These are phyloP conservation scores for Collariella sp. DNA, from an alignment of 495 filamentous ascomycete genomes.

Conservation along the genomic window DNA sequence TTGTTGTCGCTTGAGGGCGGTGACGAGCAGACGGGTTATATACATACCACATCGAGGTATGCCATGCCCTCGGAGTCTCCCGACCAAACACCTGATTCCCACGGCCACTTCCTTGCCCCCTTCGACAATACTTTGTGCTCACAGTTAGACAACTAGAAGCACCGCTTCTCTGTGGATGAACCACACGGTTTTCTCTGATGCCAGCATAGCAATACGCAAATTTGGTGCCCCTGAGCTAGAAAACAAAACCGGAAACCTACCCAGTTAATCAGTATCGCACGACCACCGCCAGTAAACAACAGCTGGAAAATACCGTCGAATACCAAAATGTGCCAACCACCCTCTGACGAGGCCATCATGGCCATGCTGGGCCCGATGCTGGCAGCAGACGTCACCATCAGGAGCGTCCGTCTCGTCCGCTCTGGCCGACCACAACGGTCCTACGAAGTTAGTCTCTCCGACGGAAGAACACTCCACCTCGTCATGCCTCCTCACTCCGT, in stretches of 20 bases:
- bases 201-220: too few species aligned
- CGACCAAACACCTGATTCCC: neutral
- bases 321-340: conserved; percentile 33
- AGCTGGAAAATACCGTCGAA: too few species aligned
- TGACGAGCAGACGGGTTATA: neutral
- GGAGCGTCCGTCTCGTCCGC: conserved; percentile 20
- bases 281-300: too few species aligned
- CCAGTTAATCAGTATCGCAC: too few species aligned
- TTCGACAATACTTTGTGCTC: too few species aligned
- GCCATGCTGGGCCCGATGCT: conserved; percentile 25
- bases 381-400: conserved; percentile 22
- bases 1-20: neutral
- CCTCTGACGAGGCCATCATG: conserved; percentile 26
- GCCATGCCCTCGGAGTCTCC: neutral
- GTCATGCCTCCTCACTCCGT: conserved; percentile 28
- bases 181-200: too few species aligned
- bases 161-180: too few species aligned
- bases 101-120: neutral
- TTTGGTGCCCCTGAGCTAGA: too few species aligned
- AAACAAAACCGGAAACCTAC: too few species aligned
- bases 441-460: conserved; percentile 29
- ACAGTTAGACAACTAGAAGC: too few species aligned
- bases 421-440: conserved; percentile 27
- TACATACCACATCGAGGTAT: neutral
- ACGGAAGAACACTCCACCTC: conserved; percentile 28